Base-by-base conservation (phyloP, 2,329 filamentous ascomycete genomes). In the Lachnellula cervina region DNA sequence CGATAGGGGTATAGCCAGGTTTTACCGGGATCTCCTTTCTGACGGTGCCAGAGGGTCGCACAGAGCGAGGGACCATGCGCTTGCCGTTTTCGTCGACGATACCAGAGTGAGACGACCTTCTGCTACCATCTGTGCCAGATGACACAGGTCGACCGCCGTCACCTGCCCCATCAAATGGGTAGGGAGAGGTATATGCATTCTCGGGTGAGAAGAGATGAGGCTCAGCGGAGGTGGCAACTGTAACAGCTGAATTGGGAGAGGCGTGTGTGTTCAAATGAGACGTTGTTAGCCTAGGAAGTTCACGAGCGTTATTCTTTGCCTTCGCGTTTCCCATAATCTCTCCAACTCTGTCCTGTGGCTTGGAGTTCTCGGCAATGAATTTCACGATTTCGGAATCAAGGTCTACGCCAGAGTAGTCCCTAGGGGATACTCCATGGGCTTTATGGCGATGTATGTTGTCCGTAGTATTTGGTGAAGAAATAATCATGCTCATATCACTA, bases 21-120 rank as follows among this genome's bases (percentile, higher is more conserved):
- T 89, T 85, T 60, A 97, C 89, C 67, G 88, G 87, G 69, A 96
- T 96, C 66, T 95, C 91, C 67, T 88, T 92, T 54, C 93, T 83
- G 5, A 88, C 88, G 54, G 87, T 89, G 56, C 92, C 93, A 69
- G 97, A 91, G 28, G 91, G 76, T 55, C 93, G 88, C 32, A 83
- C 76, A 0, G 91, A 96, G 49, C 90, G 81, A 19, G 93, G 93
- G 57, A 97, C 96, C 64, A 89, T 85, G 44, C 90, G 88, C 67
- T 89, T 81, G 68, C 93, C 93, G 63, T 82, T 88, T 59, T 72
- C 70, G 52, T 84, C 80, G 69, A 90, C 85, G 69, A 91, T 91
- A 62, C 88, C 88, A 43, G 88, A 77, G 44, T 79, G 81, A 28
- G 57, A 52, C 5, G 45, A 48, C 38, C 16, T 42, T 38, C 35